Evolutionary conservation across 306 rosid species (phyloP).

Genomic region (Prinsepia uniflora): DNA sequence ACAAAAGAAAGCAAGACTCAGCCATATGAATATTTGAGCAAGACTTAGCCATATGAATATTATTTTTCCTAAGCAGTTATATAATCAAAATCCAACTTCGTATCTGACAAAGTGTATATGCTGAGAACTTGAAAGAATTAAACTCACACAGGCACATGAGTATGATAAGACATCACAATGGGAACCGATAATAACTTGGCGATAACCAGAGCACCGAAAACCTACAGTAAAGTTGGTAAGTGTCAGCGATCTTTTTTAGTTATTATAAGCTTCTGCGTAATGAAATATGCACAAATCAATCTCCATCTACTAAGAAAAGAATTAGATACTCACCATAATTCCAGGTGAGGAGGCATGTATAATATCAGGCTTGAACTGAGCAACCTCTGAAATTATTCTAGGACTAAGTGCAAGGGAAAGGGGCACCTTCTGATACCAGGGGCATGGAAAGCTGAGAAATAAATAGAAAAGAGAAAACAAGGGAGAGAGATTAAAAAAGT

Average conservation of each 20-base stretch:
- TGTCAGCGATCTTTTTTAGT: conserved; percentile 17
- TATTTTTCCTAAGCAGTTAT: not conserved
- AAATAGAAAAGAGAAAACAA: conserved; percentile 2
- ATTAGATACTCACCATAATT: conserved; percentile 62
- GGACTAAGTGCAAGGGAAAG: conserved; percentile 99
- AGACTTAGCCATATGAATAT: conserved; percentile 1
- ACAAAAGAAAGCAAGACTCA: conserved; percentile 11
- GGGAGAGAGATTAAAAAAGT: conserved; percentile 8
- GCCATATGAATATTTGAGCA: not conserved
- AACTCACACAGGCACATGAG: conserved; percentile 96
- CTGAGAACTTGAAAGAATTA: conserved; percentile 21
- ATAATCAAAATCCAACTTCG: not conserved
- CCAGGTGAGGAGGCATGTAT: conserved; percentile 99
- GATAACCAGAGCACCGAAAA: conserved; percentile 88
- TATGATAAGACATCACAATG: conserved; percentile 96
- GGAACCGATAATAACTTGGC: conserved; percentile 85
- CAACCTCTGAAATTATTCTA: conserved; percentile 94
- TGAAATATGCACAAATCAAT: conserved; percentile 7
- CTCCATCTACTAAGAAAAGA: conserved; percentile 8
- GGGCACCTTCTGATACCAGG: conserved; percentile 94
- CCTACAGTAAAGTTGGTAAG: conserved; percentile 45
- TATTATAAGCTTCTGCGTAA: not conserved
- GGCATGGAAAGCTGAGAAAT: conserved; percentile 73
- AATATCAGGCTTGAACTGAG: conserved; percentile 94
- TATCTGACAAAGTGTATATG: not conserved